Evolutionary conservation across 805 yeast species (phyloP), one percentile per base, ranked within the genome.

Genomic region (Jamesozyma spencerorum): DNA sequence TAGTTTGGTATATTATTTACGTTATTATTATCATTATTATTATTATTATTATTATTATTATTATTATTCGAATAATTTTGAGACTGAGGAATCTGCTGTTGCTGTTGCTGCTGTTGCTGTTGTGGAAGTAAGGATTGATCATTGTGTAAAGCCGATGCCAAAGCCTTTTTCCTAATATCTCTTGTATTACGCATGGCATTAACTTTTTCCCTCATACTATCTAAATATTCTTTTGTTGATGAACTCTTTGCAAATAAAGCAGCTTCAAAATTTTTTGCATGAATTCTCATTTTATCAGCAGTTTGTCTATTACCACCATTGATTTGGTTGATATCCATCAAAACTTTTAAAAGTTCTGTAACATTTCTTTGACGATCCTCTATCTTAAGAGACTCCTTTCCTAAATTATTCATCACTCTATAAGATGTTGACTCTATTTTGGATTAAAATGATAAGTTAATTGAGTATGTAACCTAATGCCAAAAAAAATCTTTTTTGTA

Each of bases 251-350:
- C 68, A 55, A 70, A 81, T 18, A 85, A 73, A 49, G 70, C 75
- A 43, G 77, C 74, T 55, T 82, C 92, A 49, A 79, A 81, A 52
- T 81, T 85, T 50, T 77, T 81, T 3, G 87, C 86, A 49, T 77
- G 66, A 3, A 69, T 60, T 50, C 70, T 72, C 49, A 74, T 63
- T 48, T 68, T 72, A 38, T 63, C 66, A 18, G 63, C 51, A 30
- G 67, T 69, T 24, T 54, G 58, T 18, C 47, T 50, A 14, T 54
- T 55, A 7, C 64, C 64, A 33, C 64, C 64, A 40, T 60, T 62
- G 38, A 60, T 50, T 31, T 53, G 57, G n/a, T 61, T 60, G 32
- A 62, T 60, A 37, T 60, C 62, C 50, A 58, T 57, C 36, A 62
- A 45, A 11, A 62, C 61, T 38, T 56, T 50, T 29, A 60, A 47